Base-by-base conservation (phyloP, 345 rosid genomes). In the Physaria fendleri region DNA sequence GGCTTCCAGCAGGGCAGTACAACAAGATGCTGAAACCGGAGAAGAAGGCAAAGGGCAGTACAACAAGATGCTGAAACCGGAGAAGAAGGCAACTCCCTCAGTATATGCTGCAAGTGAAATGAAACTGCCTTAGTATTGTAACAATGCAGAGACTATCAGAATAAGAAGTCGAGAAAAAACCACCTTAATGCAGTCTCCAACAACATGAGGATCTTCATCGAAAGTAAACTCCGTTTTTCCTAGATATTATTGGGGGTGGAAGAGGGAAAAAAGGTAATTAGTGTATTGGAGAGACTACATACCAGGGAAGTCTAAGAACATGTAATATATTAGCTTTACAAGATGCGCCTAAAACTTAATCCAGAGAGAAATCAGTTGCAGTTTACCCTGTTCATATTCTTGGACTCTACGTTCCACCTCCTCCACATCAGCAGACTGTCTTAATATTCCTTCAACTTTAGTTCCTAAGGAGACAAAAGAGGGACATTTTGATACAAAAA, bases 111-210 rank as follows among this genome's bases (percentile, higher is more conserved):
- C 64, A 70, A 32, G 70, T 60, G 24, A 29, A 72, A 66, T 73
- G 40, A 62, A 41, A 41, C 13, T 43, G 39, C 28, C 40, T 80
- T 56, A 75, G 54, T 37, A 42, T 48, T 59, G 56, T 56, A 57
- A 28, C 28, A 40, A 45, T 34, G 61, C 54, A 38, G 5, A 47
- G 40, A 45, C 8, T 54, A 45, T 28, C 38, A 68, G 41, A 38
- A 47, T 0, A 48, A 25, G 52, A 66, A 44, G 37, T 28, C 53
- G 35, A 10, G 45, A 46, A 48, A 68, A 22, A 51, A 55, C 37
- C 76, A 93, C 99, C 97, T 93, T 93, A 33, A 93, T 83, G 76
- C 99, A 93, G 77, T 93, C 99, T 66, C 91, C 99, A 76, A 93
- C 71, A 74, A 93, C 97, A 74, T 93, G 99, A 59, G 97, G 94